These are phyloP conservation scores for Suhomyces maxii DNA, from an alignment of 1,139 yeast genomes.

Conservation along the genomic window DNA sequence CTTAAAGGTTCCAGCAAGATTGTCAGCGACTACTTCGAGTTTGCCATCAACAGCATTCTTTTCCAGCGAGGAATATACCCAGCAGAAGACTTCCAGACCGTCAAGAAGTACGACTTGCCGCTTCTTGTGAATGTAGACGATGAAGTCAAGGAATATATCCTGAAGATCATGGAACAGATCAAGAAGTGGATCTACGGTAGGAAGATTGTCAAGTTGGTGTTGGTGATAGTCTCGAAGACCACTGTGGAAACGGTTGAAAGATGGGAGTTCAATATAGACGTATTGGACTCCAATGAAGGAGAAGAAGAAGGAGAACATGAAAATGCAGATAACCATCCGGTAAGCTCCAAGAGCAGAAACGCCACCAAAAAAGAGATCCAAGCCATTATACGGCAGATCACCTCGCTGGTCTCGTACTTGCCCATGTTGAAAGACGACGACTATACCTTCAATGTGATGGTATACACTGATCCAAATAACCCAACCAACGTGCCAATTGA, in stretches of 20 bases:
- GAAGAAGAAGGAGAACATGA: conserved; percentile 5
- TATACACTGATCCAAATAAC: conserved; percentile 74
- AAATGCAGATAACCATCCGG: not conserved
- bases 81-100: conserved; percentile 78
- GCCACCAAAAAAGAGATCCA: conserved; percentile 76
- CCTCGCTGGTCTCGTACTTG: conserved; percentile 82
- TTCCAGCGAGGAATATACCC: conserved; percentile 93
- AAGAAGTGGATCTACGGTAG: conserved; percentile 81
- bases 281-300: conserved; percentile 19
- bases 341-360: conserved; percentile 36
- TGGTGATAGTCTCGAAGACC: conserved; percentile 69
- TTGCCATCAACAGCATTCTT: conserved; percentile 73
- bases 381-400: conserved; percentile 82
- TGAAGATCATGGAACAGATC: conserved; percentile 69
- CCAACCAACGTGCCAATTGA: conserved; percentile 67
- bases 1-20: conserved; percentile 76
- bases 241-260: conserved; percentile 72
- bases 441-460: conserved; percentile 83
- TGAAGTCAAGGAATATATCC: conserved; percentile 71
- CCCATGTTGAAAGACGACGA: conserved; percentile 70
- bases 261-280: conserved; percentile 79
- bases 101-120: conserved; percentile 78
- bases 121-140: conserved; percentile 73
- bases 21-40: conserved; percentile 83
- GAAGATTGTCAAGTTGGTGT: conserved; percentile 64